Base-by-base conservation (phyloP, 2,329 filamentous ascomycete genomes). In the Beauveria sp. region DNA sequence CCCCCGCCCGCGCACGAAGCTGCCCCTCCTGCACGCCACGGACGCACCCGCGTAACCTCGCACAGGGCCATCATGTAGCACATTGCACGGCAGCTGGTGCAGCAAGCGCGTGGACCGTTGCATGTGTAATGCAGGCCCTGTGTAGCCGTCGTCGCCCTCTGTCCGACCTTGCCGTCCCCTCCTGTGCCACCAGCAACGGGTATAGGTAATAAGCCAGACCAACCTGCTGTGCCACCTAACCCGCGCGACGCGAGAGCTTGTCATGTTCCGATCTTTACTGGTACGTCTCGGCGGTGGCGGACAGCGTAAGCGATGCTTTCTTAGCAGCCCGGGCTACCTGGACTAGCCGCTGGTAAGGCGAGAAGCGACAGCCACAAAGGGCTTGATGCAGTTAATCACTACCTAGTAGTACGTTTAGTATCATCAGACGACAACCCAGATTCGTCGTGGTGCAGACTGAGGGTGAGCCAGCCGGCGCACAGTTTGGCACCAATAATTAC, bases 31-130 rank as follows among this genome's bases (percentile, higher is more conserved):
- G 52, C 52, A 54, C 37, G 51, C 22, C 51, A 43, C 40, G 48
- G 48, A 18, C 26, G 28, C 26, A 51, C 48, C 37, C 53, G 53
- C 53, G 53, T 55, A 55, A 55, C 53, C 53, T 41, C 12, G 9
- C 53, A 55, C 53, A 55, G 53, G 41, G n/a, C 41, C 53, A 55
- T 55, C 53, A 34, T 18, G 53, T 55, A 34, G 40, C 53, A 55
- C 40, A 28, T 55, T 18, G 40, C 40, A 55, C 53, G n/a, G 53
- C 53, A 44, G 53, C 41, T 43, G 53, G 53, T 55, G 44, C 54
- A 56, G 54, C 54, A 56, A 56, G 54, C 54, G 54, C 54, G 54
- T 56, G 54, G 54, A 56, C 26, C 54, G 43, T 56, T 47, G 28
- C 43, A 24, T 37, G 43, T 40, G 54, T 26, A 26, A 51, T 51